Conservation (phyloP, 805 yeast species). For the Kluyveromyces dobzhanskii region DNA sequence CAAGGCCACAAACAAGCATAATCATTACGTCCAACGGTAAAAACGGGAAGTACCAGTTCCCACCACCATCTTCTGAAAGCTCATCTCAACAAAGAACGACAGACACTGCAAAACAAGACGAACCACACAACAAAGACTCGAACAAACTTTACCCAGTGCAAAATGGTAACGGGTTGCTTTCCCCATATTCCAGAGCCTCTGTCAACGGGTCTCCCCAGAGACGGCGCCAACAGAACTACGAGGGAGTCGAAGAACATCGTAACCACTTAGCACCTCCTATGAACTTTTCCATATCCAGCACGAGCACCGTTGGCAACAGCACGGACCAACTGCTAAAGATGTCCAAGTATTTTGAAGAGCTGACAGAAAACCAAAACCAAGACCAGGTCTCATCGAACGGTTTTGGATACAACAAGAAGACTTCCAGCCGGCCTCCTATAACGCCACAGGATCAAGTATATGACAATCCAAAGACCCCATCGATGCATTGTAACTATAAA, state of each 20-base stretch:
- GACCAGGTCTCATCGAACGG: not conserved
- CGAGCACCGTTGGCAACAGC: not conserved
- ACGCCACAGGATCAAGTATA: slow-evolving; percentile 8
- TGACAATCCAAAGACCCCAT: slow-evolving; percentile 2
- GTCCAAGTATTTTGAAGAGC: slow-evolving; percentile 7
- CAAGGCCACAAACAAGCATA: slow-evolving; percentile 9
- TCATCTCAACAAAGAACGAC: not conserved
- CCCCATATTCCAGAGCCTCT: slow-evolving; percentile 18
- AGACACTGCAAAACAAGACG: not conserved
- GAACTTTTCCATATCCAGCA: slow-evolving; percentile 1
- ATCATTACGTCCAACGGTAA: slow-evolving; percentile 26
- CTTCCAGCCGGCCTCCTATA: slow-evolving; percentile 3
- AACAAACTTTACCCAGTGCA: not conserved
- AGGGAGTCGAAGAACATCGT: not conserved
- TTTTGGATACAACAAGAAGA: not conserved
- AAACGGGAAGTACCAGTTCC: slow-evolving; percentile 27
- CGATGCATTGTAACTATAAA: not conserved
- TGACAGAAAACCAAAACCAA: not conserved
- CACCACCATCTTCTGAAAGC: slow-evolving; percentile 17
- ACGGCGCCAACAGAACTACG: slow-evolving; percentile 2
- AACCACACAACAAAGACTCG: not conserved
- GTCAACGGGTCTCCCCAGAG: slow-evolving; percentile 20
- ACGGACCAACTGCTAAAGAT: slow-evolving; percentile 5
- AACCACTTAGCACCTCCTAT: not conserved
- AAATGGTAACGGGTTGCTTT: slow-evolving; percentile 4